phyloP scores from a whole-genome alignment of 257 asterid species.

The Solanum sitiens region DNA sequence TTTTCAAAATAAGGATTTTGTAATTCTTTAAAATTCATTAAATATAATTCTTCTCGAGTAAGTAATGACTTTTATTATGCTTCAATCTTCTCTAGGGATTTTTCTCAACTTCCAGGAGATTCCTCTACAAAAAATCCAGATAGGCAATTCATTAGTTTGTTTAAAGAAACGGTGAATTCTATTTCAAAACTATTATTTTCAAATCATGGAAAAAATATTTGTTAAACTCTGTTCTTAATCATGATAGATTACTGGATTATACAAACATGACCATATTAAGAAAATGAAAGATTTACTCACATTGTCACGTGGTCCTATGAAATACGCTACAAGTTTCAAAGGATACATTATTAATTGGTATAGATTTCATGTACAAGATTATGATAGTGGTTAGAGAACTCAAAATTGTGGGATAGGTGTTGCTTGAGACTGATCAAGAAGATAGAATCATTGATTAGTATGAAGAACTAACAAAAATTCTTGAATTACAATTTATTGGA shows the following conservation, averaged over 20 bases:
- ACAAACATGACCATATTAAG: not conserved
- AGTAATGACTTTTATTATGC: not conserved
- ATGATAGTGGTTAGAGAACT: not conserved
- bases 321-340: no score
- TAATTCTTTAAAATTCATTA: no score
- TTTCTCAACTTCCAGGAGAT: not conserved
- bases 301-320: not conserved
- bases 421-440: not conserved
- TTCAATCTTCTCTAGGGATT: not conserved
- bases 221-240: not conserved
- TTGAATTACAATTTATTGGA: no score
- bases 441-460: no score
- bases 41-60: not conserved
- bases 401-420: not conserved
- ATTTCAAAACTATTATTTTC: no score
- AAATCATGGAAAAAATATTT: no score
- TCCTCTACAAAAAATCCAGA: not conserved
- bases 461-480: not conserved
- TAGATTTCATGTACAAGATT: no score
- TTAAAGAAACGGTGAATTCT: not conserved
- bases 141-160: not conserved
- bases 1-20: no score
- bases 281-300: not conserved
- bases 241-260: not conserved
- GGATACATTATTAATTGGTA: not conserved